phyloP scores from a whole-genome alignment of 768 basidiomycete genomes.

The Crepidotus variabilis region DNA sequence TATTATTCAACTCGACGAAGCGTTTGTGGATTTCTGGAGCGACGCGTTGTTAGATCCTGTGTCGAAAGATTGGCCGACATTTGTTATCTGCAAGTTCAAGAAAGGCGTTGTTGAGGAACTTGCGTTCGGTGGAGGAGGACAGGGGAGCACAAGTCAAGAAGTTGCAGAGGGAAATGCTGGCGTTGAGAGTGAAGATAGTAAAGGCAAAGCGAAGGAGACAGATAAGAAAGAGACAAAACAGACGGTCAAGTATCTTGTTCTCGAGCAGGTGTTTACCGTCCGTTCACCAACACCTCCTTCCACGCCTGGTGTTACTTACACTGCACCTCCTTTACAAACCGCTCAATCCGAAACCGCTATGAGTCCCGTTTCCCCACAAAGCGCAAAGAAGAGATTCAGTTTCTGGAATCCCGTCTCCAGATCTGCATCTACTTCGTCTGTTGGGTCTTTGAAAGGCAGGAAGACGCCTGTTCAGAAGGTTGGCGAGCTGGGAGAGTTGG shows the following conservation, averaged over 20 bases:
- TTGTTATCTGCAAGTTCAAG: conserved; percentile 70
- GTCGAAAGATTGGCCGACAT: conserved; percentile 59
- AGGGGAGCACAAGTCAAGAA: background rate
- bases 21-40: conserved; percentile 81
- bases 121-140: conserved; percentile 12
- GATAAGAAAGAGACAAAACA: conserved; percentile 21
- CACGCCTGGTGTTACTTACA: conserved; percentile 6
- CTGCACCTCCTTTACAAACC: conserved; percentile 3
- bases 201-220: background rate
- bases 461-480: conserved; percentile 38
- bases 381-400: conserved; percentile 55
- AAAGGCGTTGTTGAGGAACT: conserved; percentile 21
- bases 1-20: conserved; percentile 67
- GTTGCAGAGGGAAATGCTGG: conserved; percentile 18
- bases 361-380: conserved; percentile 21
- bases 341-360: conserved; percentile 37
- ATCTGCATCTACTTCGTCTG: conserved; percentile 24
- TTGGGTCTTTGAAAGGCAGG: conserved; percentile 26
- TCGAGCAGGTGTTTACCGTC: conserved; percentile 56
- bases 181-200: background rate
- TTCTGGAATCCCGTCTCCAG: conserved; percentile 44
- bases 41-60: conserved; percentile 72
- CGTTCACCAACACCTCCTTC: conserved; percentile 26
- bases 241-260: conserved; percentile 57
- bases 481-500: conserved; percentile 71